Evolutionary conservation across 306 rosid species (phyloP).

Genomic region (Sindora glabra): DNA sequence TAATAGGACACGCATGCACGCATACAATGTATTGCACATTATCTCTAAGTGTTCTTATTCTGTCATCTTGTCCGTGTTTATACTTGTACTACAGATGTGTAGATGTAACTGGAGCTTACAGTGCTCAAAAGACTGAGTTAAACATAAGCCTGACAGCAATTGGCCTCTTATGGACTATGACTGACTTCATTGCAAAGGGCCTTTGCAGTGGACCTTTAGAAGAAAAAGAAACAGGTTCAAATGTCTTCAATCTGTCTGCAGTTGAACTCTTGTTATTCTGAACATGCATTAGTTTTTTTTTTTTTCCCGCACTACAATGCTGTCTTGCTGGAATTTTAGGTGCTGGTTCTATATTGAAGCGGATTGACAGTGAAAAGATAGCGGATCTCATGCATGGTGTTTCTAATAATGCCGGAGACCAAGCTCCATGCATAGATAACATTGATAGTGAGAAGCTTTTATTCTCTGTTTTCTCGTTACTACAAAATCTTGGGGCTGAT

Average conservation of each 20-base stretch:
- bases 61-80: constrained; percentile 10
- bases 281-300: constrained; percentile 2
- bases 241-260: constrained; percentile 16
- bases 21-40: too few relatives aligned
- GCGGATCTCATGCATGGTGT: constrained; percentile 25
- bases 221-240: constrained; percentile 56
- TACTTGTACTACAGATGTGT: constrained; percentile 63
- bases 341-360: constrained; percentile 33
- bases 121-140: constrained; percentile 93
- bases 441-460: constrained; percentile 59
- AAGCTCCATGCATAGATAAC: constrained; percentile 31
- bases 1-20: too few relatives aligned
- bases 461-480: constrained; percentile 80
- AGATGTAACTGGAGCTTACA: constrained; percentile 91
- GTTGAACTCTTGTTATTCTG: not conserved
- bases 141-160: constrained; percentile 92
- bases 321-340: constrained; percentile 25
- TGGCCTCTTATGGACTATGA: constrained; percentile 92
- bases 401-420: constrained; percentile 29
- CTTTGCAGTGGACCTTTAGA: constrained; percentile 39
- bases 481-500: constrained; percentile 91
- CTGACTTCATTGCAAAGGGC: constrained; percentile 91
- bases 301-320: not conserved
- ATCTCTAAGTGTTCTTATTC: not conserved
- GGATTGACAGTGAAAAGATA: constrained; percentile 27